Base-by-base conservation (phyloP, 768 basidiomycete species). In the Collybia nuda region DNA sequence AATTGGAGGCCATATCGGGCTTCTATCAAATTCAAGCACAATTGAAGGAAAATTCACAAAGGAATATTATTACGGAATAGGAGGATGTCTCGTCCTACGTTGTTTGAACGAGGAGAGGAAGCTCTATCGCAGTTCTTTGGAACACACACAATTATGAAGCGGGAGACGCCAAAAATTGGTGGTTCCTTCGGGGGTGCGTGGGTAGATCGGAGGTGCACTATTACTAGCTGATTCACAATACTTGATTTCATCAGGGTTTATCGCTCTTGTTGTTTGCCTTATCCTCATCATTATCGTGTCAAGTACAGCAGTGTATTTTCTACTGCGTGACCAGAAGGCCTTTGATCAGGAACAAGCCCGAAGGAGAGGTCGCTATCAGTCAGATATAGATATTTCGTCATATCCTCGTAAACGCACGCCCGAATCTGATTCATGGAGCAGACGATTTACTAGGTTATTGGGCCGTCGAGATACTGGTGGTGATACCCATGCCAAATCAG, bases 221-320 rank as follows among this genome's bases (percentile, higher is more conserved):
- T 14, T 32, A 11, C 32, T 14, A 32, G 32, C 32, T 32, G 12
- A 32, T 32, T 11, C 12, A 17, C 17, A 6, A 18, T 4, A 7
- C 21, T 32, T 15, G 12, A 22, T 2, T 35, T 53, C 48, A 43
- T 47, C 54, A 78, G 85, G 76, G 9, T 89, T 88, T 68, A 77
- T 88, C 55, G 81, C 67, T 3, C 66, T 88, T 35, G 72, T 88
- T 36, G 77, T 86, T 32, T 63, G 70, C 40, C 74, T 89, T 37
- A 68, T 72, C 49, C 54, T 78, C 50, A 67, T 88, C 47, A 78
- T 87, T 62, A 55, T 84, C 51, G 59, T 71, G 24, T 76, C 78
- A 43, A 81, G 76, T 61, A 64, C 69, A 14, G 84, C 75, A 29
- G 77, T 84, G 35, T 76, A 78, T 62, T 74, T 78, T 56, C 77